Evolutionary conservation across 257 asterid genomes (phyloP), one percentile per base, ranked within the genome.

Genomic region (Solanum sitiens): DNA sequence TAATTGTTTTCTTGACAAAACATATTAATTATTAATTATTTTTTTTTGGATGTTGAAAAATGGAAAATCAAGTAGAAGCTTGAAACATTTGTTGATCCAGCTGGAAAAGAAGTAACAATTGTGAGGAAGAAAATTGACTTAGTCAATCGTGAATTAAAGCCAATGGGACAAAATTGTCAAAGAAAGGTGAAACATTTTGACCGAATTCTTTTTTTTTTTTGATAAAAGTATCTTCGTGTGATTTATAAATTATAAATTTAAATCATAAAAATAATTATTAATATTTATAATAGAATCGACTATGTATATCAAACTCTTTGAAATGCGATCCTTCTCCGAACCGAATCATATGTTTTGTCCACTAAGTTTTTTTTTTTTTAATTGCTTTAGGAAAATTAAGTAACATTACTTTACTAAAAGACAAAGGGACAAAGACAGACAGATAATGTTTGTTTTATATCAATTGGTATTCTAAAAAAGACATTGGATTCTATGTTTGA

Each of bases 61-160:
- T 75, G 88, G 86, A 7, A 83, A 86, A 90, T 89, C 94, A 92
- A 91, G 92, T 90, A 95, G 98, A 98, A 94, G 87, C 95, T 96
- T 71, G 98, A 96, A 90, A 93, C 89, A 8, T 91, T 96, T 87
- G 92, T 90, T 56, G 99, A 96, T 93, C 99, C 98, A 39, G 93
- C 90, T 92, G 92, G 98, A 87, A 96, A 95, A 86, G 99, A 96
- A 90, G 98, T 93, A 3, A 89, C 93, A 5, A 30, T 85, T 8
- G 91, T 96, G 79, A 92, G 99, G 40, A 95, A 96, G 91, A 93
- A 88, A 89, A 90, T 95, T 12, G 98, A 96, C 86, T 85, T 93
- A 86, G 63, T 93, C 61, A 94, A 92, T 61, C 90, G 95, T 68
- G 99, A 96, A 14, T 80, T 96, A 44, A 94, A 94, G 89, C 92